Conservation (phyloP, 1,284 basidiomycete species). For the Sporisorium graminicola region DNA sequence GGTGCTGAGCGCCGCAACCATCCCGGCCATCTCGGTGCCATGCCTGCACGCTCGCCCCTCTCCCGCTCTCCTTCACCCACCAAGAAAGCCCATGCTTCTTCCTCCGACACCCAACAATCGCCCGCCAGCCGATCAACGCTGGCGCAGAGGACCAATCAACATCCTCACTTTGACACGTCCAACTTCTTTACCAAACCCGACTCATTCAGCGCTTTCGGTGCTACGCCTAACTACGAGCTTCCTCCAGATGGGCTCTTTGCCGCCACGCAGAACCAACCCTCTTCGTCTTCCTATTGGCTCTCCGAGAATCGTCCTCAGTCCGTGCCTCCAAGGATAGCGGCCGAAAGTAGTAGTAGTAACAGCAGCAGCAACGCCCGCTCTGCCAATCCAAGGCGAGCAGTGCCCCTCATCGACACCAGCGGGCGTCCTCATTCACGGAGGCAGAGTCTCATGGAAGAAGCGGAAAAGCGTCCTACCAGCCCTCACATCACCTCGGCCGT, state of each 20-base stretch:
- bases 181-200: slow-evolving; percentile 17
- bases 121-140: slow-evolving; percentile 23
- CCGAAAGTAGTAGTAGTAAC: slow-evolving; percentile 9
- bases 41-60: slow-evolving; percentile 23
- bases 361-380: slow-evolving; percentile 18
- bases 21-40: slow-evolving; percentile 28
- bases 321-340: slow-evolving; percentile 38
- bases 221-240: slow-evolving; percentile 53
- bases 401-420: slow-evolving; percentile 46
- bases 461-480: slow-evolving; percentile 53
- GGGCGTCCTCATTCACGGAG: slow-evolving; percentile 27
- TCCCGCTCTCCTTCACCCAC: slow-evolving; percentile 31
- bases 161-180: slow-evolving; percentile 23
- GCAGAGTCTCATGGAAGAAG: slow-evolving; percentile 39
- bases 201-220: slow-evolving; percentile 22
- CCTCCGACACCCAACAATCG: slow-evolving; percentile 13
- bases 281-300: slow-evolving; percentile 33
- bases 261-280: slow-evolving; percentile 4
- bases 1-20: slow-evolving; percentile 46
- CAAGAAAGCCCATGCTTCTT: slow-evolving; percentile 17
- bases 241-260: slow-evolving; percentile 42
- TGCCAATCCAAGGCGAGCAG: slow-evolving; percentile 18
- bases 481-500: slow-evolving; percentile 57
- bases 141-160: slow-evolving; percentile 35
- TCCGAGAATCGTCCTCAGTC: slow-evolving; percentile 36